Percentiles rank a stretch among this genome's conserved stretches.
These are phyloP conservation scores for Raffaelea ambrosiae DNA, from an alignment of 2,329 filamentous ascomycete species.

Conservation along the genomic window DNA sequence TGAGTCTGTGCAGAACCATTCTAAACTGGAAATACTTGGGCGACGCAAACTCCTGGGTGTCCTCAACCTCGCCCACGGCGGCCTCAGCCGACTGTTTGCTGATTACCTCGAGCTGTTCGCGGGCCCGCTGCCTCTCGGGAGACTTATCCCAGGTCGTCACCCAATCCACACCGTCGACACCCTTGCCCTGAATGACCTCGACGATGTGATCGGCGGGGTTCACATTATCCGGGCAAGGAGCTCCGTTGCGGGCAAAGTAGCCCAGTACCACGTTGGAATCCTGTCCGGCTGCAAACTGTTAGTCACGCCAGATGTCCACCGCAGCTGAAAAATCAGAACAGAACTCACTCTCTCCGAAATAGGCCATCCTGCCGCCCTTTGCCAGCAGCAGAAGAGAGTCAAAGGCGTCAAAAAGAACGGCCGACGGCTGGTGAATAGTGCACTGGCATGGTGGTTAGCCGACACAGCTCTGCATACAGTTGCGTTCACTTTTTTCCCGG, in stretches of 20 bases:
- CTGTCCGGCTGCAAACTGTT: constrained; percentile 24
- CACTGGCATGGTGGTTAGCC: constrained; percentile 28
- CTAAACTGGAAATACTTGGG: constrained; percentile 54
- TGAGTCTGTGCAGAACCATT: constrained; percentile 36
- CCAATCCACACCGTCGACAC: constrained; percentile 24
- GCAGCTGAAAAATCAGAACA: neutral
- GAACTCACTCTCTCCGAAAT: constrained; percentile 44
- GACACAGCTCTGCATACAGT: too few species aligned
- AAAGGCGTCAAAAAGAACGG: constrained; percentile 57
- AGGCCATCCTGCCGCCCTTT: constrained; percentile 55
- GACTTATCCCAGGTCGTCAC: constrained; percentile 26
- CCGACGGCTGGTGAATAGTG: constrained; percentile 64
- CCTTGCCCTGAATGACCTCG: constrained; percentile 31
- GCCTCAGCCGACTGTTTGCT: neutral
- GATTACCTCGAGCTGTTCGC: constrained; percentile 44
- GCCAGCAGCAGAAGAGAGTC: constrained; percentile 57
- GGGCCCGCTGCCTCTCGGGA: constrained; percentile 46
- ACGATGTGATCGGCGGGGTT: constrained; percentile 77
- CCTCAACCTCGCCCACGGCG: constrained; percentile 10
- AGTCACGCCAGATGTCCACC: neutral
- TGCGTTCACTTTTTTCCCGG: too few species aligned
- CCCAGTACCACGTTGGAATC: constrained; percentile 41
- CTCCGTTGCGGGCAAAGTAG: constrained; percentile 61
- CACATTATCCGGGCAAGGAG: constrained; percentile 49
- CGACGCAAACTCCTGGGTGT: constrained; percentile 59